Percentiles rank a stretch among this genome's conserved stretches.
Evolutionary conservation across 139 green algal species (phyloP).

Genomic region (Mesotaenium endlicherianum): DNA sequence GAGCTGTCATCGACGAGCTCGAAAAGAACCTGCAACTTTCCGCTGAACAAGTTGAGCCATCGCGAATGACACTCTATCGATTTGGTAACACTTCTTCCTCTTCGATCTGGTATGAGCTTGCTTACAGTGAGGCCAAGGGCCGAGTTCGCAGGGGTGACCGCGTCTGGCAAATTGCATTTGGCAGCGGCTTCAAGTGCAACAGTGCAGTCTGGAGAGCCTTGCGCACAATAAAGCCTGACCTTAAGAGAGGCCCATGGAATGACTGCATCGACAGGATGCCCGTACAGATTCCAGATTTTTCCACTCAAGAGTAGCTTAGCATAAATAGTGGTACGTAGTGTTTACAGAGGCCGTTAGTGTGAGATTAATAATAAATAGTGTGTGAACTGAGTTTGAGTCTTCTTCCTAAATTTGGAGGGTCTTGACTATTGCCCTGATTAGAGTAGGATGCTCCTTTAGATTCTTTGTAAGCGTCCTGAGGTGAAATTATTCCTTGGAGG

Average conservation of each 20-base stretch:
- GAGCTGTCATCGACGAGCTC: conserved; percentile 92
- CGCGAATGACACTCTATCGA: conserved; percentile 49
- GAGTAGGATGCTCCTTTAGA: too few species aligned
- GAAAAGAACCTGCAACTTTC: conserved; percentile 89
- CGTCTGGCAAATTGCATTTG: conserved; percentile 61
- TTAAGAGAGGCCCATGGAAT: conserved; percentile 1
- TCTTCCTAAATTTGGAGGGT: too few species aligned
- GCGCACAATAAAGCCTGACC: conserved; percentile 40
- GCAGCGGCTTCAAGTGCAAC: conserved; percentile 61
- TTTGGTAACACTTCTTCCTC: conserved; percentile 58
- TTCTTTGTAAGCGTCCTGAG: too few species aligned
- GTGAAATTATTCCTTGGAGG: too few species aligned
- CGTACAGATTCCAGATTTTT: conserved; percentile 5
- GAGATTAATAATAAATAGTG: too few species aligned
- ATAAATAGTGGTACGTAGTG: too few species aligned
- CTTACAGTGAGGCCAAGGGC: conserved; percentile 51
- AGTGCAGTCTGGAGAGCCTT: conserved; percentile 56
- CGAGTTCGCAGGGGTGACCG: conserved; percentile 48
- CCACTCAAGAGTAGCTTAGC: too few species aligned
- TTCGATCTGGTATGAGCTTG: conserved; percentile 67
- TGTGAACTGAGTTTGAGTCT: too few species aligned
- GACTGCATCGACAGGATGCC: conserved; percentile 43
- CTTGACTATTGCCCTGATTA: too few species aligned
- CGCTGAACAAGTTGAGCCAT: conserved; percentile 67
- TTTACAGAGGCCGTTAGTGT: too few species aligned